Base-by-base conservation (phyloP, 352 stramenopile genomes). In the Globisporangium rhizosaccharum region DNA sequence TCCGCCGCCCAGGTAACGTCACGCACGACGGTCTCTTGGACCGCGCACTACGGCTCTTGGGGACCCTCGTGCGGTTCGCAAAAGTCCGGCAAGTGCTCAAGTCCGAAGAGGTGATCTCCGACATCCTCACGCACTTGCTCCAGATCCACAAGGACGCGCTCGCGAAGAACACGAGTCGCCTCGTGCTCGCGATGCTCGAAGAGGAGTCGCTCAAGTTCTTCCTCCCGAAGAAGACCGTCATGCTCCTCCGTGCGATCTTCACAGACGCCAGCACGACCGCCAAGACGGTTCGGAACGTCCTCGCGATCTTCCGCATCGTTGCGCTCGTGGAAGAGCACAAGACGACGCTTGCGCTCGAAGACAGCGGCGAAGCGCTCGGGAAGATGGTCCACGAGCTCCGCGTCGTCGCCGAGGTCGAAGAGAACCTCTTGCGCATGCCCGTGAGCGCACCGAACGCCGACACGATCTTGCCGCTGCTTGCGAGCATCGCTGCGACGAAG, bases 171-270 rank as follows among this genome's bases (percentile, higher is more conserved):
- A 68, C 75, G 3, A 85, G 70, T 39, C 72, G 83, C 0, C 60
- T 91, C 5, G 66, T 92, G 12, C 45, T 87, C 18, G 65, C 67
- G 10, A 71, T 92, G 61, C 71, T 92, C 3, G 63, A 76, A 15
- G 79, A 92, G 39, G 81, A 92, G 44, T 87, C 83, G 7, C 70
- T 92, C 39, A 87, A 87, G 60, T 89, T 92, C 39, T 92, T 92
- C 51, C 53, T 92, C 14, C 83, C 80, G 0, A 92, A 92, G 63
- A 88, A 90, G 45, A 90, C 83, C 0, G 75, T 92, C 2, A 75
- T 73, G 55, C 53, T 90, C 6, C 56, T 92, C 1, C 70, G 82
- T 14, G 65, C 72, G 15, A 73, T 87, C 15, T 82, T 89, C 48
- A 82, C 78, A 1, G 73, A 82, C 17, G 37, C 65, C 1, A 50